A percentile compares a stretch with the other conserved stretches of the same genome.
Evolutionary conservation across 495 filamentous ascomycete species (phyloP).

Genomic region (Aspergillus heteromorphus): DNA sequence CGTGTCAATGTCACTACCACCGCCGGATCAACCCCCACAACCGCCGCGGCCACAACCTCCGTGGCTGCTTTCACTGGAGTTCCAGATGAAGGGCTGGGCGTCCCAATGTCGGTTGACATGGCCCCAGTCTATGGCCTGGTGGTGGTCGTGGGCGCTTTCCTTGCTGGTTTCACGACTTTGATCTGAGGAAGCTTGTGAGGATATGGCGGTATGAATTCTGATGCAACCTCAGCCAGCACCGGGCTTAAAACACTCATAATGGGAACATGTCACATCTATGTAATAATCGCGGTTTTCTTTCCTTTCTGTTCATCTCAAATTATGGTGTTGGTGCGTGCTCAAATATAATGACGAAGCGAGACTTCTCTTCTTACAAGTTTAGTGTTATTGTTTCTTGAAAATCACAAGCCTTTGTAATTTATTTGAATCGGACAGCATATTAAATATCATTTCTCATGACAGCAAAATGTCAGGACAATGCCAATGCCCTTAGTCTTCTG

Average conservation of each 20-base stretch:
- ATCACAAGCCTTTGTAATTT: too few relatives aligned
- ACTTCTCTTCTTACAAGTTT: neutral
- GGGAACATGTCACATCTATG: neutral
- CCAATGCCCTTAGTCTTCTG: too few relatives aligned
- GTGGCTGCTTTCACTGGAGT: slow-evolving; percentile 28
- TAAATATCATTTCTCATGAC: too few relatives aligned
- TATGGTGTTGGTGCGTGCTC: neutral
- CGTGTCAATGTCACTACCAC: slow-evolving; percentile 54
- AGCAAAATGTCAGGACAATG: too few relatives aligned
- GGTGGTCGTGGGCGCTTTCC: slow-evolving; percentile 51
- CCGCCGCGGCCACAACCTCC: slow-evolving; percentile 30
- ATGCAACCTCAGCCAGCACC: neutral
- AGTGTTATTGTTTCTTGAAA: neutral
- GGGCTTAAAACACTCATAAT: neutral
- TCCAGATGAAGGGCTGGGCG: slow-evolving; percentile 25
- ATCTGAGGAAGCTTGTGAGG: slow-evolving; percentile 34
- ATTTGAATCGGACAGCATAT: too few relatives aligned
- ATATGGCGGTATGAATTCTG: neutral
- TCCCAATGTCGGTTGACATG: slow-evolving; percentile 40
- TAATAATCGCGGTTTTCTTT: neutral
- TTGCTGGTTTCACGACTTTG: slow-evolving; percentile 59
- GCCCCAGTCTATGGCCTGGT: slow-evolving; percentile 55
- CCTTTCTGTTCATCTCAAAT: neutral
- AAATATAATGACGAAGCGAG: neutral
- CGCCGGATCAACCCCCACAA: slow-evolving; percentile 33